Evolutionary conservation across 2,329 filamentous ascomycete species (phyloP), one percentile per base, ranked within the genome.

Genomic region (Epichloe aotearoae): DNA sequence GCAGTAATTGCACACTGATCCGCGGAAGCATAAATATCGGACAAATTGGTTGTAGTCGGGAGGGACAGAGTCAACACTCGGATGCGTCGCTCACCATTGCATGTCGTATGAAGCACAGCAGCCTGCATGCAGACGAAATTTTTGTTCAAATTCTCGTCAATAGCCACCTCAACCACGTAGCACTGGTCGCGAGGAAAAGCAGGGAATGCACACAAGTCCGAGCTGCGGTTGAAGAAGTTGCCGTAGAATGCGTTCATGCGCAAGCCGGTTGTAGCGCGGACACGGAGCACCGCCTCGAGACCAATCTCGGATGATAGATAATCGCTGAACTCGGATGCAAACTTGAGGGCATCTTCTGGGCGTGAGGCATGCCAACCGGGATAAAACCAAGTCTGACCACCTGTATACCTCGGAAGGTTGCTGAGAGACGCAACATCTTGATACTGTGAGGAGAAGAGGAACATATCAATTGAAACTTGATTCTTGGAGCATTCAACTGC

Each of bases 141-240:
- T 73, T 95, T 95, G 45, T 84, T 87, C 54, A 98, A 75, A 37
- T 82, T 93, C 72, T 98, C 93, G 60, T 98, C 93, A 57, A 98
- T 97, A 14, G 93, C 90, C 50, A 98, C 94, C 68, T 98, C 93
- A 19, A 98, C 91, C 42, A 97, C 93, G 64, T 97, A 97, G 56
- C 87, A 89, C 67, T 98, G 93, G 62, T 98, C 93, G 64, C 93
- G 84, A 34, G 93, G 93, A 74, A 98, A 97, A 0, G 93, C 90
- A 2, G 93, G 93, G 76, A 98, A 98, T 12, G 93, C 93, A 66
- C 93, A 97, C 34, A 98, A 80, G 70, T 98, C 93, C 15, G 90
- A 96, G 65, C 88, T 95, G 59, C 93, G 81, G 73, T 97, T 98
- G 77, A 98, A 98, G 71, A 98, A 98, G 73, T 98, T 98, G 58